Evolutionary conservation across 176 grass and related monocot species (phyloP), one percentile per base, ranked within the genome.

Genomic region (Metroxylon sagu): DNA sequence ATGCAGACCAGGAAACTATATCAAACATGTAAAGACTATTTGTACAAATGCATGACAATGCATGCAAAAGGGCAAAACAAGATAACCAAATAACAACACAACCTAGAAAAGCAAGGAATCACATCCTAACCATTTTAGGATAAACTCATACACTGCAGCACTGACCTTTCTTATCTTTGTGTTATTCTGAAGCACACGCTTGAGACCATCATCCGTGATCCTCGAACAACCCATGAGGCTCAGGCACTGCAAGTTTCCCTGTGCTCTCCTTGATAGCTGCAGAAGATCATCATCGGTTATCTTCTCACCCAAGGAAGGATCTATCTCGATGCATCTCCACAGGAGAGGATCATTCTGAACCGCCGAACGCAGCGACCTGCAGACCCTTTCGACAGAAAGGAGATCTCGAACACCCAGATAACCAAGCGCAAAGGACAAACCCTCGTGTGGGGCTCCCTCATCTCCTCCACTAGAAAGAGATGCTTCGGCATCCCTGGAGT

Each of bases 201-300:
- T 92, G 67, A 99, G 48, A 14, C 88, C 94, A 50, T 84, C 82
- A 68, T 99, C 82, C 10, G 94, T 93, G 79, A 99, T 75, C 25
- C 73, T 81, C 49, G 63, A 64, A 54, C 88, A 93, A 53, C 74
- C 14, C 14, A 50, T 29, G 17, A 89, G 61, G 71, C 64, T 86
- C 53, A 99, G 63, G 35, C 74, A 77, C 70, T 75, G 71, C 54
- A 99, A 62, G 71, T 52, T 56, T 49, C 77, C 88, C 6, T 67
- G 76, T 2, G 60, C 64, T 71, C 78, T 93, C 5, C 56, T 55
- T 52, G 88, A 74, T 8, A 99, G 26, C 39, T 27, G 17, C 4
- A 99, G 23, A 64, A 93, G 66, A 52, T 61, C 75, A 57, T 76
- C 63, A 83, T 99, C 85, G 29, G 59, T 83, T 26, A 93, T 74